phyloP scores from a whole-genome alignment of 768 basidiomycete genomes.

The Suillus occidentalis region DNA sequence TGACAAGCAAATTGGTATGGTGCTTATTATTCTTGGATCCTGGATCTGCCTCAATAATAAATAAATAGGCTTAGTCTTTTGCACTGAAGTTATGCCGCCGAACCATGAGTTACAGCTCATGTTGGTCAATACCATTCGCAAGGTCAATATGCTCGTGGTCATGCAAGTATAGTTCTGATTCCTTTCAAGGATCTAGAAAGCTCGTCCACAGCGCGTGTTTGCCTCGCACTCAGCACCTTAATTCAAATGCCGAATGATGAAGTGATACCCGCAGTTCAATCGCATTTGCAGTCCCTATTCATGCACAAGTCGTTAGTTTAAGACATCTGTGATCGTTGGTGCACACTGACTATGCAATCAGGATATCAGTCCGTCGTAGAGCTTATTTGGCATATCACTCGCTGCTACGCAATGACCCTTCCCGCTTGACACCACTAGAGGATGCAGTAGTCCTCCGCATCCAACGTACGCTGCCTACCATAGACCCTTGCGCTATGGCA shows the following conservation, averaged over 20 bases:
- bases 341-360: conserved; percentile 28
- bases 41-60: conserved; percentile 5
- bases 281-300: conserved; percentile 62
- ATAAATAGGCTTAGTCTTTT: conserved; percentile 72
- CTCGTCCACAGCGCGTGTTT: conserved; percentile 51
- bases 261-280: conserved; percentile 74
- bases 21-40: neutral
- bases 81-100: conserved; percentile 66
- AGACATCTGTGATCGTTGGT: conserved; percentile 25
- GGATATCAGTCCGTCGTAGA: conserved; percentile 59
- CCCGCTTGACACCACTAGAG: conserved; percentile 45
- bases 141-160: conserved; percentile 43
- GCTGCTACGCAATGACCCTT: conserved; percentile 47
- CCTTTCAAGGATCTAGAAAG: conserved; percentile 68
- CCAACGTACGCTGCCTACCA: conserved; percentile 14
- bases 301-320: conserved; percentile 74
- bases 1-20: conserved; percentile 67
- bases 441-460: conserved; percentile 15
- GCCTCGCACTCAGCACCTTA: conserved; percentile 70
- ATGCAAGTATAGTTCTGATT: conserved; percentile 9
- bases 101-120: conserved; percentile 75
- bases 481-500: conserved; percentile 12
- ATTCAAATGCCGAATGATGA: conserved; percentile 62
- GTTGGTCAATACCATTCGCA: conserved; percentile 84
- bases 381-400: conserved; percentile 58